Evolutionary conservation across 805 yeast species (phyloP).

Genomic region (Tetrapisispora iriomotensis): DNA sequence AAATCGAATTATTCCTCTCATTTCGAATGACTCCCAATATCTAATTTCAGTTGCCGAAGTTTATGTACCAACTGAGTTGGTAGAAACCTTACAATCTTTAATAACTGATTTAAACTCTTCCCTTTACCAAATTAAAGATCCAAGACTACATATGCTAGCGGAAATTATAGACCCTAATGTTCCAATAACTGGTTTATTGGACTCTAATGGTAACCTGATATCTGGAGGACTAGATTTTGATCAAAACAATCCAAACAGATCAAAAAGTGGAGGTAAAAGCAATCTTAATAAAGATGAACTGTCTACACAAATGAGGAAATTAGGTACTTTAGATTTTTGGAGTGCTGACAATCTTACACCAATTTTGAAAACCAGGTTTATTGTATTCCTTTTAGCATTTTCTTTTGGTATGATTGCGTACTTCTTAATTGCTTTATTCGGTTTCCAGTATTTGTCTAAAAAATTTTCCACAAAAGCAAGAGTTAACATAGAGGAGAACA

Average conservation of each 20-base stretch:
- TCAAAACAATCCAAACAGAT: neutral
- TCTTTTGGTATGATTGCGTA: neutral
- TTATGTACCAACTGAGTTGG: slow-evolving; percentile 54
- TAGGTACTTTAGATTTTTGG: neutral
- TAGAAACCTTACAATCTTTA: slow-evolving; percentile 39
- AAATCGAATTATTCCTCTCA: slow-evolving; percentile 63
- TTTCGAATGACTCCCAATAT: slow-evolving; percentile 46
- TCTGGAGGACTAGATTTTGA: neutral
- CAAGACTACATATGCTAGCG: slow-evolving; percentile 22
- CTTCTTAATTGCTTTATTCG: neutral
- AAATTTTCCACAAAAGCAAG: neutral
- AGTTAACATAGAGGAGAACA: neutral
- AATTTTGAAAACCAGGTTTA: neutral
- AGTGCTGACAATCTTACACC: neutral
- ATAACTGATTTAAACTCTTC: slow-evolving; percentile 43
- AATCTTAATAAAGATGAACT: neutral
- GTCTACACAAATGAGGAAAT: neutral
- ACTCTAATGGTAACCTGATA: slow-evolving; percentile 1
- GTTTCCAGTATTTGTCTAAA: neutral
- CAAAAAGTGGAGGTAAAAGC: no score
- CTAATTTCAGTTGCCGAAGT: slow-evolving; percentile 81
- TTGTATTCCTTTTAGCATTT: neutral
- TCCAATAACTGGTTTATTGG: slow-evolving; percentile 17
- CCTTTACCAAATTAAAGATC: slow-evolving; percentile 51
- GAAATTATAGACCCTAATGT: slow-evolving; percentile 48